A percentile compares a stretch with the other conserved stretches of the same genome.
phyloP scores from a whole-genome alignment of 2,329 filamentous ascomycete genomes.

The Metarhizium humberi region DNA sequence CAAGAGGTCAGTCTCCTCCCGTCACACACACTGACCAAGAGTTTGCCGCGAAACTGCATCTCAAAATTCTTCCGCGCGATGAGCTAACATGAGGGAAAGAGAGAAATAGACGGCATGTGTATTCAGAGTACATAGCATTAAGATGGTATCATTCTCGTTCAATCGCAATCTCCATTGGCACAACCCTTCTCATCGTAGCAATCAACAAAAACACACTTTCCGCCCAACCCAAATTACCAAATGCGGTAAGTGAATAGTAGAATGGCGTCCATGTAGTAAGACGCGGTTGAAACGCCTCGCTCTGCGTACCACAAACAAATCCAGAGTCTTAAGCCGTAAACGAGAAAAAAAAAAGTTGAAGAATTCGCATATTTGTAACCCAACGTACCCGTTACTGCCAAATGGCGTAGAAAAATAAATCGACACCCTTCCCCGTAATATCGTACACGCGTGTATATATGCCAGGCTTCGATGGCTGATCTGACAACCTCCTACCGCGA shows the following conservation, averaged over 20 bases:
- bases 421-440: not conserved
- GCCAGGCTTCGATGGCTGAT: not conserved
- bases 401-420: not conserved
- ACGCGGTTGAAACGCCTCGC: not conserved
- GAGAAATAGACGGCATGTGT: not conserved
- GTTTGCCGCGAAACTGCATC: no score
- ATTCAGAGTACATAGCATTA: not conserved
- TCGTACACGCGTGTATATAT: not conserved
- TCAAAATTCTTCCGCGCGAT: no score
- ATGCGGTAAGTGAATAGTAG: not conserved
- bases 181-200: not conserved
- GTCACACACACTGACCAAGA: no score
- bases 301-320: not conserved
- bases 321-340: conserved; percentile 2
- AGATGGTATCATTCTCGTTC: conserved; percentile 3
- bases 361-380: not conserved
- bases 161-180: conserved; percentile 1
- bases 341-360: conserved; percentile 3
- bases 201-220: not conserved
- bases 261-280: not conserved
- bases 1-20: no score
- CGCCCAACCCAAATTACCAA: not conserved
- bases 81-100: not conserved
- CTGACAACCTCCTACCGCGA: not conserved
- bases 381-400: not conserved